Evolutionary conservation across 2,329 filamentous ascomycete species (phyloP), one percentile per base, ranked within the genome.

Genomic region (Trichoderma gracile): DNA sequence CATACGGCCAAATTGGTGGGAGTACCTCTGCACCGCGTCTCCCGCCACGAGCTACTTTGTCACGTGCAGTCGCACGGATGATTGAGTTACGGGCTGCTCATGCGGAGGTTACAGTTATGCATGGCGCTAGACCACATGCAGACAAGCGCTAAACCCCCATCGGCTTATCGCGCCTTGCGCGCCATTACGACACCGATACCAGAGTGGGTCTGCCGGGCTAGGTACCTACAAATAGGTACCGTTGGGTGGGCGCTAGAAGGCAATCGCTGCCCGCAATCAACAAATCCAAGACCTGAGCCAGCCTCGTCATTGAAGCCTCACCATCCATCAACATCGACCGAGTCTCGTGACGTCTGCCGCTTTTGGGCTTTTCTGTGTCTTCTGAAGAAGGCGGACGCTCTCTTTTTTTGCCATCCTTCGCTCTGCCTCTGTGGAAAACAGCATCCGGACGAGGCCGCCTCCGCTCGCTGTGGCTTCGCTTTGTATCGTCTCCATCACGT

Each of bases 151-250:
- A 53, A 52, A 58, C 47, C 46, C 69, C 70, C 67, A 68, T 67
- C 64, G 68, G 71, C 67, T 14, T 69, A 69, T 71, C 69, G 33
- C 67, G 71, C 64, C 71, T 69, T 69, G 70, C 69, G 33, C 67
- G 71, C 64, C 71, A 71, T 71, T 74, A 68, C 65, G 72, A 73
- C 71, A 68, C 69, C 69, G 70, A 67, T 67, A 68, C 66, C 52
- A 53, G 42, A 27, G 50, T 25, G 19, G 19, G 42, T n/a, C n/a
- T 3, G n/a, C n/a, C n/a, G n/a, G 43, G 25, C 17, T 47, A 62
- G 58, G 49, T 53, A 50, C 50, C 49, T 62, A 45, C 49, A 53
- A 47, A 30, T 61, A 45, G 63, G 54, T 52, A 42, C 40, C 55
- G 55, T 40, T 61, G 27, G 25, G 25, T 52, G 43, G 45, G 27